A percentile compares a stretch with the other conserved stretches of the same genome.
Conservation (phyloP, 2,329 filamentous ascomycete species). For the Trichoderma sp. region DNA sequence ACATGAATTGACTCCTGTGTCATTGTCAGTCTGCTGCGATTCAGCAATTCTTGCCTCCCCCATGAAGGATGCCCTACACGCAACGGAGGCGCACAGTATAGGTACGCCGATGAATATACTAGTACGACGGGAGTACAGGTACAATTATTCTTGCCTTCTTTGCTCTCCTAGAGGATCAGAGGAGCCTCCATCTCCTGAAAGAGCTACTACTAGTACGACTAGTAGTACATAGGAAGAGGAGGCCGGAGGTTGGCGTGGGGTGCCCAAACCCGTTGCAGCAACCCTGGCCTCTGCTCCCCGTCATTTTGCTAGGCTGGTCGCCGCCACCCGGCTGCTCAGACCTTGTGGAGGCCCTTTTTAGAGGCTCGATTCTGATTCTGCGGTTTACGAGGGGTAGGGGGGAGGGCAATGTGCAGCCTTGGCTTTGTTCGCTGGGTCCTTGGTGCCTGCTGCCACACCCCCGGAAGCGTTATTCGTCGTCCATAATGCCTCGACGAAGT, state of each 20-base stretch:
- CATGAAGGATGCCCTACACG: not conserved
- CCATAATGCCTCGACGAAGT: constrained; percentile 12
- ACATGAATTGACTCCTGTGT: not conserved
- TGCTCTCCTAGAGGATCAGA: not conserved
- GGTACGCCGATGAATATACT: not conserved
- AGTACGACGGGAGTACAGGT: not conserved
- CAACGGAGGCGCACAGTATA: not conserved
- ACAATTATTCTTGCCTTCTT: not conserved
- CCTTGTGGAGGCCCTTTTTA: constrained; percentile 15
- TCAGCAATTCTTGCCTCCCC: not conserved
- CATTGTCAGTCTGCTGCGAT: not conserved
- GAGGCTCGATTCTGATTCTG: constrained; percentile 20
- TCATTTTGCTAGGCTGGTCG: constrained; percentile 18
- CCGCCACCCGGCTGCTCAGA: constrained; percentile 18
- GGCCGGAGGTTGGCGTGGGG: constrained; percentile 19
- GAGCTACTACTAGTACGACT: not conserved
- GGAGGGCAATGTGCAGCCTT: not conserved
- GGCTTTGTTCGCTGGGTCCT: constrained; percentile 6
- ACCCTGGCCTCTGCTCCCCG: constrained; percentile 20
- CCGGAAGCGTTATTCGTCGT: constrained; percentile 9
- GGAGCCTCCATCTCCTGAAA: constrained; percentile 13
- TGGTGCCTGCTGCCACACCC: constrained; percentile 13
- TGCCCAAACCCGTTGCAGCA: constrained; percentile 18
- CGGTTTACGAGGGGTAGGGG: constrained; percentile 9
- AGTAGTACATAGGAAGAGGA: not conserved